These are phyloP conservation scores for Melaleuca quinquenervia DNA, from an alignment of 345 rosid species.

Conservation along the genomic window DNA sequence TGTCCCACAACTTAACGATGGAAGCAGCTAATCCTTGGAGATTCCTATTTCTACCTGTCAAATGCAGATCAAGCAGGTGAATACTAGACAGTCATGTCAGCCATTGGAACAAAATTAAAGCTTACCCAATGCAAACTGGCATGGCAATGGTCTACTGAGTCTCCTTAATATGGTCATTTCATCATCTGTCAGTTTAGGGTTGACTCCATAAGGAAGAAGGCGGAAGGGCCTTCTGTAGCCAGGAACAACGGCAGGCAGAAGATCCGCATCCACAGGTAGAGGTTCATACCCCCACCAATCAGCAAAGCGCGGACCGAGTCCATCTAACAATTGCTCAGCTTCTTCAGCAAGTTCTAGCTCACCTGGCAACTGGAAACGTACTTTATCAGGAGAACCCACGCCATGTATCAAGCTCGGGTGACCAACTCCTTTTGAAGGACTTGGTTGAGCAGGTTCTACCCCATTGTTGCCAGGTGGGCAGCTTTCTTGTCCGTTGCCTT, in stretches of 20 bases:
- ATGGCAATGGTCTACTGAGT: conserved; percentile 80
- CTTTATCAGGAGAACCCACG: conserved; percentile 64
- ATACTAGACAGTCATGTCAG: background rate
- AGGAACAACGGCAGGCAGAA: conserved; percentile 68
- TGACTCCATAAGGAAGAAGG: conserved; percentile 87
- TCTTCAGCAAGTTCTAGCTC: conserved; percentile 69
- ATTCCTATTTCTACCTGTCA: conserved; percentile 77
- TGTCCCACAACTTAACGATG: conserved; percentile 85
- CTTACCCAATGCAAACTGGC: conserved; percentile 84
- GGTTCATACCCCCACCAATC: conserved; percentile 99
- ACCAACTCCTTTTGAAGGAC: conserved; percentile 8
- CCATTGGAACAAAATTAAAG: background rate
- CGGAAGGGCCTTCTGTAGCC: conserved; percentile 84
- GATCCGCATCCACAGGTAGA: conserved; percentile 85
- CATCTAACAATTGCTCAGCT: conserved; percentile 69
- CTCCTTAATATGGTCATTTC: conserved; percentile 90
- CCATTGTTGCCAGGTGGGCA: conserved; percentile 4
- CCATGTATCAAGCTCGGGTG: conserved; percentile 36
- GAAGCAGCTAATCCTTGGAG: conserved; percentile 84
- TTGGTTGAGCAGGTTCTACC: conserved; percentile 11
- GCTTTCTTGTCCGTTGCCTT: conserved; percentile 11
- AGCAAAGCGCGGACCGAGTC: conserved; percentile 78
- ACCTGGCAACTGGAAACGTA: conserved; percentile 74
- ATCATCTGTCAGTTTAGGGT: conserved; percentile 67
- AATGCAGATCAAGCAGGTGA: background rate